These are phyloP conservation scores for Meredithiella fracta DNA, from an alignment of 2,329 filamentous ascomycete species.

Conservation along the genomic window DNA sequence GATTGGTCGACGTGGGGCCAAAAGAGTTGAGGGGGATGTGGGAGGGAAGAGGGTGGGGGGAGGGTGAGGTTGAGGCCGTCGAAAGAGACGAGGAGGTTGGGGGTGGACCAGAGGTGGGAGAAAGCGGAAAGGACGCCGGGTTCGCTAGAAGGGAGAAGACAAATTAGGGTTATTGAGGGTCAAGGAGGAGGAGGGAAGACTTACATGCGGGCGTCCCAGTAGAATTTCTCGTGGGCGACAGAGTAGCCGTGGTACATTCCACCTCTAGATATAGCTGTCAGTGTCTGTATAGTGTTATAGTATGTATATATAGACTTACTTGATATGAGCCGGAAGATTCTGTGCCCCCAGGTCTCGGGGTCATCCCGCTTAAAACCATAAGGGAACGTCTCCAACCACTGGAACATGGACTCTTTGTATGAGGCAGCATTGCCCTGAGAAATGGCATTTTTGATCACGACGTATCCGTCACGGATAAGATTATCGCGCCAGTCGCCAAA, in stretches of 20 bases:
- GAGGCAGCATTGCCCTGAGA: neutral
- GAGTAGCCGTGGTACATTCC: neutral
- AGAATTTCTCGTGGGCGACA: neutral
- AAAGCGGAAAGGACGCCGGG: neutral
- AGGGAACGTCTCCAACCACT: neutral
- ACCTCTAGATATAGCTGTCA: neutral
- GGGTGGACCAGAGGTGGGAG: neutral
- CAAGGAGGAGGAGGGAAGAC: too few species aligned
- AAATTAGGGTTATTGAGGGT: too few species aligned
- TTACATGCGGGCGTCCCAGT: too few species aligned
- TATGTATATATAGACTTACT: neutral
- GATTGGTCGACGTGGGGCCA: neutral
- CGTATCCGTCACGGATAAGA: too few species aligned
- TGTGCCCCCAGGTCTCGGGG: neutral
- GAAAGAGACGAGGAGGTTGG: neutral
- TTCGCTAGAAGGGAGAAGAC: too few species aligned
- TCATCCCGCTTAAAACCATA: neutral
- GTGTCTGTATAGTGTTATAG: neutral
- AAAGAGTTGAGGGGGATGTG: neutral
- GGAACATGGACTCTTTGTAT: neutral
- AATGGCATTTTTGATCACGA: neutral
- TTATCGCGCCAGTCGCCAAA: too few species aligned
- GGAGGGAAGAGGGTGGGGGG: neutral
- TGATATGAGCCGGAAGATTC: neutral
- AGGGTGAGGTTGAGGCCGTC: neutral